Conservation (phyloP, 2,329 filamentous ascomycete genomes). For the Fusarium avenaceum region DNA sequence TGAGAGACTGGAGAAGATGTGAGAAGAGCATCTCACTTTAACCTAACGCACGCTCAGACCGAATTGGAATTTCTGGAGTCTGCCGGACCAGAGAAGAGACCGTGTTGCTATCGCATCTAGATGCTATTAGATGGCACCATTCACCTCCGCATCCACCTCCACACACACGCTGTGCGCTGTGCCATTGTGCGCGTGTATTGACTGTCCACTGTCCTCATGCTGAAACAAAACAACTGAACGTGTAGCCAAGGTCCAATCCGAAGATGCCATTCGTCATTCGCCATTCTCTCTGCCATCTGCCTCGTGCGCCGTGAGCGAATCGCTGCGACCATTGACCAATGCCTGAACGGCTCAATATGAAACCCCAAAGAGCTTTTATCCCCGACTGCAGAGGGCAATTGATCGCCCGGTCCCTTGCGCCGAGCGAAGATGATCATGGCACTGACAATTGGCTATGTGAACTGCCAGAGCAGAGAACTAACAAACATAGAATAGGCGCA, state of each 20-base stretch:
- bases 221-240: slow-evolving; percentile 49
- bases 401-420: slow-evolving; percentile 41
- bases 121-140: slow-evolving; percentile 31
- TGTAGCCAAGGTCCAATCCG: slow-evolving; percentile 46
- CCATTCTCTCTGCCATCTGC: neutral
- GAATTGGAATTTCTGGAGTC: slow-evolving; percentile 8
- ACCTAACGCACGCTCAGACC: slow-evolving; percentile 7
- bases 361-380: slow-evolving; percentile 38
- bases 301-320: slow-evolving; percentile 41
- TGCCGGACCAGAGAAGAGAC: slow-evolving; percentile 14
- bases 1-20: neutral
- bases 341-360: slow-evolving; percentile 43
- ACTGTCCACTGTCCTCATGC: slow-evolving; percentile 36
- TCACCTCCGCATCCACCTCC: slow-evolving; percentile 18
- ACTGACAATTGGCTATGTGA: slow-evolving; percentile 24
- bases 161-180: slow-evolving; percentile 40
- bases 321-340: slow-evolving; percentile 35
- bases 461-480: neutral
- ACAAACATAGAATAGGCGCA: slow-evolving; percentile 3
- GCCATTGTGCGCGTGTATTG: slow-evolving; percentile 13
- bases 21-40: slow-evolving; percentile 13
- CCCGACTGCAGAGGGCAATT: slow-evolving; percentile 31
- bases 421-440: slow-evolving; percentile 38
- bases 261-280: slow-evolving; percentile 30
- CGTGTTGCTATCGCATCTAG: slow-evolving; percentile 19